Evolutionary conservation across 2,329 filamentous ascomycete species (phyloP).

Genomic region (Aspergillaceae sp.): DNA sequence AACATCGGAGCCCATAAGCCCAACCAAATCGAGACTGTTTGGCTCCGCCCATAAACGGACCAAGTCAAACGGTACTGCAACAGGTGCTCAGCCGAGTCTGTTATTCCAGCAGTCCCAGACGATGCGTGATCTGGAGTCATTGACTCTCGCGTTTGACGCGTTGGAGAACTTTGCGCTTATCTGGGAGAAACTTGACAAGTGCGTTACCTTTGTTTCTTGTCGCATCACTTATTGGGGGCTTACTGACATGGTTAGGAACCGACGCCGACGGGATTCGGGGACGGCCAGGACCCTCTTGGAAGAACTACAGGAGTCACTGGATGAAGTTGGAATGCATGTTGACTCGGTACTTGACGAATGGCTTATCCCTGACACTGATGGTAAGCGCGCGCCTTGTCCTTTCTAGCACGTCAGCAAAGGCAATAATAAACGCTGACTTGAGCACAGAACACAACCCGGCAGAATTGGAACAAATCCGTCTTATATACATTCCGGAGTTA

Average conservation of each 20-base stretch:
- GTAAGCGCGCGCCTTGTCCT: conserved; percentile 36
- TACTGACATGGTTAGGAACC: conserved; percentile 15
- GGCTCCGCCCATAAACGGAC: conserved; percentile 22
- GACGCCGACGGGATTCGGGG: conserved; percentile 26
- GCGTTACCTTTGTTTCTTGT: conserved; percentile 10
- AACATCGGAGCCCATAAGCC: conserved; percentile 22
- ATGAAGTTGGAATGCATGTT: conserved; percentile 49
- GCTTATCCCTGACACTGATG: conserved; percentile 49
- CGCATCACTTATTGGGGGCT: background rate
- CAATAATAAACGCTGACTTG: conserved; percentile 22
- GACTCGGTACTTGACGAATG: conserved; percentile 55
- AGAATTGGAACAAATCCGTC: conserved; percentile 58
- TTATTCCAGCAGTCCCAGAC: conserved; percentile 46
- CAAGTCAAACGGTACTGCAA: conserved; percentile 19
- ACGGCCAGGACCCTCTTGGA: conserved; percentile 45
- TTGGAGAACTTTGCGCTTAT: conserved; percentile 58
- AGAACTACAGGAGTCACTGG: conserved; percentile 48
- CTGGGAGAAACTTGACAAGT: conserved; percentile 40
- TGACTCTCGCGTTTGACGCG: conserved; percentile 57
- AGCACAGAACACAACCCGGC: conserved; percentile 39
- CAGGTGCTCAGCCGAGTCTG: conserved; percentile 15
- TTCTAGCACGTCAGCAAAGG: conserved; percentile 4
- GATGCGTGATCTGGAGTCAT: conserved; percentile 60
- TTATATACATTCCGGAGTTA: conserved; percentile 75
- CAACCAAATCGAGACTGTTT: conserved; percentile 21